Conservation (phyloP, 768 basidiomycete species). For the Lenzites betulinus region DNA sequence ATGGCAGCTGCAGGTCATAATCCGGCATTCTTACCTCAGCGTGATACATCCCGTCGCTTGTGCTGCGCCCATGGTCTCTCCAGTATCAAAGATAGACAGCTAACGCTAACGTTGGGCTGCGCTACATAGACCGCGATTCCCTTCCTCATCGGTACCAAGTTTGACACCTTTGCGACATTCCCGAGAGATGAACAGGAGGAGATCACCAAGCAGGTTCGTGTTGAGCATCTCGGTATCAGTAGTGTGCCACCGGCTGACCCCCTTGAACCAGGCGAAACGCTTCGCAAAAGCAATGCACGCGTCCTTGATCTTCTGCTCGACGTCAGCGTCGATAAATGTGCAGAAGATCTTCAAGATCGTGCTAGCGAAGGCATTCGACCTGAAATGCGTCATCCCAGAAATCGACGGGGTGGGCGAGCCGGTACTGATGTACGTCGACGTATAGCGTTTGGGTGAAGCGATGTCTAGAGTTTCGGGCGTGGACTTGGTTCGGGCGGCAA, state of each 20-base stretch:
- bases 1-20: neutral
- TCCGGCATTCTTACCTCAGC: too few relatives aligned
- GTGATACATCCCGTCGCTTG: too few relatives aligned
- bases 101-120: neutral
- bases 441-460: slow-evolving; percentile 38
- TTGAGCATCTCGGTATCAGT: neutral
- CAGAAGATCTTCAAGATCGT: slow-evolving; percentile 99
- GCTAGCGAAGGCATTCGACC: slow-evolving; percentile 94
- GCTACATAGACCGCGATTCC: slow-evolving; percentile 88
- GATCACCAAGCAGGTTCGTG: slow-evolving; percentile 90
- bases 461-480: slow-evolving; percentile 8
- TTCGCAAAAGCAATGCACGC: slow-evolving; percentile 99
- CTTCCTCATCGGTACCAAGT: slow-evolving; percentile 98
- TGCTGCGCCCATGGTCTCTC: too few relatives aligned
- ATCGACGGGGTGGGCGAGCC: slow-evolving; percentile 97
- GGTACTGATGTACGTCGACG: slow-evolving; percentile 90
- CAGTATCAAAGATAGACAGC: too few relatives aligned
- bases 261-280: slow-evolving; percentile 75
- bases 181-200: slow-evolving; percentile 98
- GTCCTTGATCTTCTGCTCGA: slow-evolving; percentile 99
- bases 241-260: neutral
- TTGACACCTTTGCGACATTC: slow-evolving; percentile 94
- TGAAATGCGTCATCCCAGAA: slow-evolving; percentile 98
- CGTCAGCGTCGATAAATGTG: slow-evolving; percentile 97
- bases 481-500: slow-evolving; percentile 13